Evolutionary conservation across 345 rosid species (phyloP).

Genomic region (Gynandropsis gynandra): DNA sequence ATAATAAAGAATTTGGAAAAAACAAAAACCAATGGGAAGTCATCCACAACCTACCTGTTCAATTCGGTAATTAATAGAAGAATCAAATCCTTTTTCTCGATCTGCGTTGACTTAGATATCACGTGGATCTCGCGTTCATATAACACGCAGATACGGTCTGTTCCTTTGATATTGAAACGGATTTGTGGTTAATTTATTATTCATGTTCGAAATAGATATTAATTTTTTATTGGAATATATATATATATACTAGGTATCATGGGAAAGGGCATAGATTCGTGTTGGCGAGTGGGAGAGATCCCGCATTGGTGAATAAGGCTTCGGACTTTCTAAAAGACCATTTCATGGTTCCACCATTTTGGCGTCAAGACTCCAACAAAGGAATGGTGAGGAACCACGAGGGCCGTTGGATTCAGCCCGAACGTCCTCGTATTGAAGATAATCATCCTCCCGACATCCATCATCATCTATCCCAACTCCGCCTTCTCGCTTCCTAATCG

Average conservation of each 20-base stretch:
- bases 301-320: conserved; percentile 74
- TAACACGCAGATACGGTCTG: background rate
- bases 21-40: no score
- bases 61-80: no score
- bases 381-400: conserved; percentile 57
- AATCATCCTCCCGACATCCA: conserved; percentile 51
- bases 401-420: conserved; percentile 79
- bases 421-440: conserved; percentile 60
- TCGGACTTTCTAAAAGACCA: conserved; percentile 71
- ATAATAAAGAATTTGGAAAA: no score
- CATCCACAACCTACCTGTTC: no score
- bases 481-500: conserved; percentile 25
- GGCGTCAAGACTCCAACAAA: conserved; percentile 80
- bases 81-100: background rate
- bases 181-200: no score
- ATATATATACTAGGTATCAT: conserved; percentile 40
- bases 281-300: conserved; percentile 65
- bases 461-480: conserved; percentile 39
- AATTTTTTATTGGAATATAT: background rate
- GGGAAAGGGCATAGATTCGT: conserved; percentile 69
- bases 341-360: conserved; percentile 63
- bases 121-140: conserved; percentile 7
- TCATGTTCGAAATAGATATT: no score
- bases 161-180: no score
- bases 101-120: background rate